phyloP scores from a whole-genome alignment of 805 yeast genomes.

The Candida quercuum region DNA sequence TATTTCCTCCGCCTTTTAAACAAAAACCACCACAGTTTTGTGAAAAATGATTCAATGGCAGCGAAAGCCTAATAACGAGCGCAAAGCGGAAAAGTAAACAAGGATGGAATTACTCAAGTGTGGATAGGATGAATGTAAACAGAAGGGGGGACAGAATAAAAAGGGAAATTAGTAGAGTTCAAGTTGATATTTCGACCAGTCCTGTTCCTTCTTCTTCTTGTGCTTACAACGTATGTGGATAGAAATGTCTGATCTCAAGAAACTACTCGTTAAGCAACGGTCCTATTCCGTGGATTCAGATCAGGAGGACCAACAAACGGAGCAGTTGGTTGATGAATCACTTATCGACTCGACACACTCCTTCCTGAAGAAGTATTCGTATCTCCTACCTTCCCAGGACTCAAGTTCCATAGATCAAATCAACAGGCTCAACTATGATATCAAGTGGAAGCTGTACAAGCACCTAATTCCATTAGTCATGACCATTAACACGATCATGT shows the following conservation, averaged over 20 bases:
- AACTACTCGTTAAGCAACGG: neutral
- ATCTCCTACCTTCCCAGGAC: neutral
- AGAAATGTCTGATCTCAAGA: neutral
- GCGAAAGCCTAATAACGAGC: no score
- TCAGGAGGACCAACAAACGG: neutral
- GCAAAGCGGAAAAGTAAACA: no score
- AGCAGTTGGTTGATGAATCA: neutral
- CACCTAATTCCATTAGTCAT: neutral
- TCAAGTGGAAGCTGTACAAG: neutral
- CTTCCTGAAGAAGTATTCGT: neutral
- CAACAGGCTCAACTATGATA: neutral
- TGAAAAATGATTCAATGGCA: no score
- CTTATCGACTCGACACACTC: neutral
- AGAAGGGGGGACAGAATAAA: no score
- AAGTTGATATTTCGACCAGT: no score
- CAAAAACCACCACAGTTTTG: no score
- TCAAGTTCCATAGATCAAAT: neutral
- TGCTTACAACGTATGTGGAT: no score
- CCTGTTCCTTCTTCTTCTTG: no score
- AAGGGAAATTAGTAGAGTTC: no score
- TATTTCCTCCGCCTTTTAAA: no score
- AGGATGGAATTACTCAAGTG: no score
- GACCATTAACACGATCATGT: constrained; percentile 1
- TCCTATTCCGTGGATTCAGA: neutral
- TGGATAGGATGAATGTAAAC: no score